Evolutionary conservation across 2,329 filamentous ascomycete genomes (phyloP), one percentile per base, ranked within the genome.

Genomic region (Aspergillus thermomutatus): DNA sequence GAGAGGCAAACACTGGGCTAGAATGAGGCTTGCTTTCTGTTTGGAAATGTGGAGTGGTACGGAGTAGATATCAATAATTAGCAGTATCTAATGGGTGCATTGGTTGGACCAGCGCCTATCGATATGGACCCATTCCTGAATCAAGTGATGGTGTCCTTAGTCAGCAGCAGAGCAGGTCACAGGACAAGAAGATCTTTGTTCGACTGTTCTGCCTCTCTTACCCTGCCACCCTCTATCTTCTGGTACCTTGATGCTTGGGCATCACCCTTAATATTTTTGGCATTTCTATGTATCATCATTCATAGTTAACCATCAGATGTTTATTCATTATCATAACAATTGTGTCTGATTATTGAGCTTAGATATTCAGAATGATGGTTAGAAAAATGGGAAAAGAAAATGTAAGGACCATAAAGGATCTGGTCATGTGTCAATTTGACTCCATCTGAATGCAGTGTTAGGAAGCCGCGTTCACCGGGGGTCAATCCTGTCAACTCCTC

Each of bases 121-220:
- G 60, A 57, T 56, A 53, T 9, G 55, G 60, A 45, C 57, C 59
- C 63, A 62, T 57, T 56, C 43, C 51, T 53, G 41, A 63, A 62
- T 65, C 63, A 64, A 64, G 59, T 65, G 63, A 65, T 21, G 26
- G 23, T 9, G 10, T 19, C 26, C 54, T 65, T 64, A 65, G 58
- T 65, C 61, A 65, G 59, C 62, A 23, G n/a, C n/a, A 10, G 49
- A 53, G 52, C 37, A 60, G 63, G 63, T 65, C 63, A 65, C 63
- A 65, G 63, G 63, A 64, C 62, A 55, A 47, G 63, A 51, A 57
- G 63, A 65, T 64, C 61, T 59, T 46, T 60, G 56, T 60, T 51
- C 56, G 51, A 47, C 58, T 52, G 56, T 56, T 62, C n/a, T 65
- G 63, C 62, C 63, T 40, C 28, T 34, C 28, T 45, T 21, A 21